phyloP scores from a whole-genome alignment of 805 yeast species.

The Candida multigemmis region DNA sequence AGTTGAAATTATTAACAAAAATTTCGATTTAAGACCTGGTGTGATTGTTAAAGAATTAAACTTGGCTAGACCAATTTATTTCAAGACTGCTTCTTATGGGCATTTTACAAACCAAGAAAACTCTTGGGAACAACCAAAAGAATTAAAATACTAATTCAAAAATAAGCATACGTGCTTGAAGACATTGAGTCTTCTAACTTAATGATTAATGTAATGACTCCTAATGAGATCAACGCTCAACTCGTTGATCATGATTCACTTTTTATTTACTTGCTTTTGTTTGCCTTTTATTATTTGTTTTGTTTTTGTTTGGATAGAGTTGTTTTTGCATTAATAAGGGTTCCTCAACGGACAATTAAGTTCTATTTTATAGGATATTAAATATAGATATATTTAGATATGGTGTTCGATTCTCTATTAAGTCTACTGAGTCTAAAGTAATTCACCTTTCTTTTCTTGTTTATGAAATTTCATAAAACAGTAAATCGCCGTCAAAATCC shows the following conservation, averaged over 20 bases:
- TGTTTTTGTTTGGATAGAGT: constrained; percentile 22
- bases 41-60: constrained; percentile 93
- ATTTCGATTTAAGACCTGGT: constrained; percentile 99
- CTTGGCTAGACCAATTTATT: constrained; percentile 98
- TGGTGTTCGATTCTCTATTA: no score
- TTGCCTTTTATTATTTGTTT: constrained; percentile 11
- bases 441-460: no score
- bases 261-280: constrained; percentile 7
- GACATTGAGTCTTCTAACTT: not conserved
- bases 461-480: constrained; percentile 5
- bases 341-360: constrained; percentile 44
- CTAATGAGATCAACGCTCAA: constrained; percentile 31
- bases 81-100: constrained; percentile 98
- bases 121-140: constrained; percentile 98
- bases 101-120: constrained; percentile 99
- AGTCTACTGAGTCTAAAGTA: no score
- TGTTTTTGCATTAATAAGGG: constrained; percentile 37
- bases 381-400: constrained; percentile 1
- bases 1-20: constrained; percentile 82
- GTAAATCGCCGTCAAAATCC: constrained; percentile 10
- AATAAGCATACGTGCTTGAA: not conserved
- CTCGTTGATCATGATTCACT: constrained; percentile 26
- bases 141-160: constrained; percentile 44
- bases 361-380: no score
- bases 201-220: constrained; percentile 38